Conservation (phyloP, 768 basidiomycete genomes). For the Mycena pura region DNA sequence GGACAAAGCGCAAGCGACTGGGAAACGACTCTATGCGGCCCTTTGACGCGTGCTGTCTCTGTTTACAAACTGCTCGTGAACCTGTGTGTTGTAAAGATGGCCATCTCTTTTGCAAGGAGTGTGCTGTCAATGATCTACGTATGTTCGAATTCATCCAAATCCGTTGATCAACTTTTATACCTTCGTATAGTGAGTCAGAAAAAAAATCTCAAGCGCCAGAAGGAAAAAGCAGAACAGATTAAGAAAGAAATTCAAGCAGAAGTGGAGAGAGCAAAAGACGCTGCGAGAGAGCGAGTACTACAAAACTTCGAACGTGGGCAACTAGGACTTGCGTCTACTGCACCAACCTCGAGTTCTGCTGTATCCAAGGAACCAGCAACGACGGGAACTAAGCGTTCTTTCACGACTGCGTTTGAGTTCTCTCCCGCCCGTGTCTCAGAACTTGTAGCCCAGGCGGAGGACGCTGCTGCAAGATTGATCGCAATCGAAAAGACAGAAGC, state of each 20-base stretch:
- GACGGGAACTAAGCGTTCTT: slow-evolving; percentile 78
- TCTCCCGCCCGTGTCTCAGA: slow-evolving; percentile 62
- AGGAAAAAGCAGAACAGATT: slow-evolving; percentile 74
- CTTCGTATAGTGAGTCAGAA: slow-evolving; percentile 76
- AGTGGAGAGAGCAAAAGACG: slow-evolving; percentile 65
- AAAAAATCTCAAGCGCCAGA: slow-evolving; percentile 92
- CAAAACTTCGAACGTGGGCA: slow-evolving; percentile 90
- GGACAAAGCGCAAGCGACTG: slow-evolving; percentile 54
- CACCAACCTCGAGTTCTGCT: background rate
- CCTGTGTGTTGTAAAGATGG: slow-evolving; percentile 86
- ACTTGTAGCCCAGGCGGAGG: slow-evolving; percentile 83
- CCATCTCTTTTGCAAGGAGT: slow-evolving; percentile 96
- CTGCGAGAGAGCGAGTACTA: slow-evolving; percentile 88
- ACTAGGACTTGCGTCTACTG: slow-evolving; percentile 57
- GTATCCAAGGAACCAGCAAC: slow-evolving; percentile 45
- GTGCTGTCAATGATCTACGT: slow-evolving; percentile 86
- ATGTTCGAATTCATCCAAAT: slow-evolving; percentile 38
- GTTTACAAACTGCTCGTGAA: slow-evolving; percentile 82
- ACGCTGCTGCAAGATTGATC: slow-evolving; percentile 82
- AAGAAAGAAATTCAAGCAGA: slow-evolving; percentile 85
- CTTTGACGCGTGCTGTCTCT: slow-evolving; percentile 91
- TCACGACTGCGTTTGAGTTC: slow-evolving; percentile 70
- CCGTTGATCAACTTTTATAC: slow-evolving; percentile 8
- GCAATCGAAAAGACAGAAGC: slow-evolving; percentile 87
- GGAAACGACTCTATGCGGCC: slow-evolving; percentile 93